phyloP scores from a whole-genome alignment of 306 rosid species.

The Crotalaria pallida region DNA sequence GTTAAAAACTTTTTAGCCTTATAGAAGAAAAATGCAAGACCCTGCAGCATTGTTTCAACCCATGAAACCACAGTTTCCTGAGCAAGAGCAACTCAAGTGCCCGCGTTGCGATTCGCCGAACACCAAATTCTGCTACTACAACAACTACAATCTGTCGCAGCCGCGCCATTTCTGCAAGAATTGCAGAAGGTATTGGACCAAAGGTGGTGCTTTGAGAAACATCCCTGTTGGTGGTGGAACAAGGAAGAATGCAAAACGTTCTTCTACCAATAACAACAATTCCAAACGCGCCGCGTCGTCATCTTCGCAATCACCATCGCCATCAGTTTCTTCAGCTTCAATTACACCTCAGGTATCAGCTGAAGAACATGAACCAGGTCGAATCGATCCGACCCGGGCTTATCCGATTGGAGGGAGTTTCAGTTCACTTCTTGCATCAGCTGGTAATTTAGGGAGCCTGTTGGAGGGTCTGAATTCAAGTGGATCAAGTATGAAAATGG shows the following conservation, averaged over 20 bases:
- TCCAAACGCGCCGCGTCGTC: constrained; percentile 36
- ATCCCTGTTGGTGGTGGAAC: constrained; percentile 91
- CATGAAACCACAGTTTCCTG: constrained; percentile 68
- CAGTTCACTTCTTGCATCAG: constrained; percentile 61
- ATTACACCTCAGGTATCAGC: constrained; percentile 19
- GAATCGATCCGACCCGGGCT: constrained; percentile 4
- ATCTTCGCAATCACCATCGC: constrained; percentile 25
- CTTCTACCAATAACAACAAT: constrained; percentile 20
- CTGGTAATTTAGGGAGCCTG: constrained; percentile 51
- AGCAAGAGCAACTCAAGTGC: constrained; percentile 79
- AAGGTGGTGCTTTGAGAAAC: constrained; percentile 85
- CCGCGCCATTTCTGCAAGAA: constrained; percentile 97
- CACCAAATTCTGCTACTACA: constrained; percentile 96
- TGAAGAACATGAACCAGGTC: constrained; percentile 31
- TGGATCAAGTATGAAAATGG: constrained; percentile 52
- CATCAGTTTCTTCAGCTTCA: constrained; percentile 34
- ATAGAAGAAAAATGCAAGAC: constrained; percentile 51
- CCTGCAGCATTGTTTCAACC: constrained; percentile 40
- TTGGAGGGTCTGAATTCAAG: constrained; percentile 51
- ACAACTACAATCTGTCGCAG: constrained; percentile 95
- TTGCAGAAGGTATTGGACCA: constrained; percentile 90
- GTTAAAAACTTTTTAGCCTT: neutral
- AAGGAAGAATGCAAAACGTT: constrained; percentile 59
- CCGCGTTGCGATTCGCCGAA: constrained; percentile 84
- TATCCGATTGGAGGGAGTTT: constrained; percentile 47